Base-by-base conservation (phyloP, 2,329 filamentous ascomycete species). In the Trichophyton rubrum region DNA sequence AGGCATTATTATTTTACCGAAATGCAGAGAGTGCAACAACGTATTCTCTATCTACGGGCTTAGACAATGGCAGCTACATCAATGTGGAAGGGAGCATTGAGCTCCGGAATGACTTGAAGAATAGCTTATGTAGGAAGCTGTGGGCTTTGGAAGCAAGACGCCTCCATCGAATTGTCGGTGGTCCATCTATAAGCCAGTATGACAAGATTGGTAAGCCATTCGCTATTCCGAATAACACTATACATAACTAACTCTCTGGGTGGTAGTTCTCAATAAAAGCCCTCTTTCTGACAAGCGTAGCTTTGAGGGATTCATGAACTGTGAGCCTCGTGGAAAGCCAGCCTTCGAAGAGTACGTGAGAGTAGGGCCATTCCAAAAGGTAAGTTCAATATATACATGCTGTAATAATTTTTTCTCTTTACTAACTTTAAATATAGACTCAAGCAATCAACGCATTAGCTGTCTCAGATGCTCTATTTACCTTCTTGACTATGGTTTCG, bases 21-120 rank as follows among this genome's bases (percentile, higher is more conserved):
- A 72, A 67, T 60, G 70, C 73, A 2, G 73, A 75, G 60, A 61
- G 67, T 30, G 72, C 74, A 4, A 70, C 73, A 2, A 69, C 69
- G 38, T 68, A 69, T 43, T 70, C 71, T 51, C 70, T 74, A 30
- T 70, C 67, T 3, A 70, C 68, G 41, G 76, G 75, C 2, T 63
- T 78, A 53, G 69, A 73, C 2, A 67, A 73, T 58, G 75, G 74
- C 45, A 74, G 71, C 62, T 78, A 78, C 64, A 68, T 72, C 56
- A 77, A 77, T 63, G 70, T 75, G n/a, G 68, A 74, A 62, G 74
- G 74, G 30, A 71, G 72, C 22, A 74, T 76, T 58, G 70, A 74
- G 8, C 68, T 76, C 56, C 72, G 75, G 60, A 70, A 67, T 35
- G 68, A 68, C 38, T 65, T 77, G 51, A 70, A 67, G 22, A 66